Evolutionary conservation across 192 early-diverging fungal species (phyloP), one percentile per base, ranked within the genome.

Genomic region (Endogone sp.): DNA sequence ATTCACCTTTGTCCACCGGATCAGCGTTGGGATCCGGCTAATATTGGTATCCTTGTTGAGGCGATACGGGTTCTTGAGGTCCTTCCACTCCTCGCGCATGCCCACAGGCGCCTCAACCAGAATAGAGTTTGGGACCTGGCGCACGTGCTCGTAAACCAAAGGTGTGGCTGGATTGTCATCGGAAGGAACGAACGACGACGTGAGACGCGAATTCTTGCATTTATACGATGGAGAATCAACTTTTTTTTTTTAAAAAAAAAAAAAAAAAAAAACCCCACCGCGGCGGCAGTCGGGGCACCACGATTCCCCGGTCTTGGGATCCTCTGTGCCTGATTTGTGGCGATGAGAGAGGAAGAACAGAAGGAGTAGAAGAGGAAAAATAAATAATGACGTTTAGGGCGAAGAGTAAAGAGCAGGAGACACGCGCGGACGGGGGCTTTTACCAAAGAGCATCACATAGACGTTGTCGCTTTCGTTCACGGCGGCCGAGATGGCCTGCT

Each of bases 271-370:
- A n/a, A n/a, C n/a, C n/a, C n/a, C n/a, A n/a, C n/a, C n/a, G n/a
- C n/a, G n/a, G 21, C 81, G 79, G 68, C 82, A 83, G 63, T 83
- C 82, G 21, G 82, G 79, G 57, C 82, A 83, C 82, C 82, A 83
- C n/a, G 76, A 81, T 56, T 81, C 63, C 26, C 75, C 67, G 4
- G 80, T 81, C 27, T 60, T 64, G 11, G 71, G 56, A 21, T 71
- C 68, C 56, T 81, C 82, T 2, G 73, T 83, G 10, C 71, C 76
- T 78, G 37, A 11, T 49, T 6, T 6, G 16, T 49, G 16, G 16
- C 37, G 1, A 16, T 6, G 16, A 49, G 9, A 11, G 9, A 11
- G 37, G 16, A 16, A 6, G 37, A 0, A 11, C 37, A 49, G 1
- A 11, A 6, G 37, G 37, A 49, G 37, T 49, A 11, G 37, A 49